Conservation (phyloP, 768 basidiomycete genomes). For the Lactarius akahatsu region DNA sequence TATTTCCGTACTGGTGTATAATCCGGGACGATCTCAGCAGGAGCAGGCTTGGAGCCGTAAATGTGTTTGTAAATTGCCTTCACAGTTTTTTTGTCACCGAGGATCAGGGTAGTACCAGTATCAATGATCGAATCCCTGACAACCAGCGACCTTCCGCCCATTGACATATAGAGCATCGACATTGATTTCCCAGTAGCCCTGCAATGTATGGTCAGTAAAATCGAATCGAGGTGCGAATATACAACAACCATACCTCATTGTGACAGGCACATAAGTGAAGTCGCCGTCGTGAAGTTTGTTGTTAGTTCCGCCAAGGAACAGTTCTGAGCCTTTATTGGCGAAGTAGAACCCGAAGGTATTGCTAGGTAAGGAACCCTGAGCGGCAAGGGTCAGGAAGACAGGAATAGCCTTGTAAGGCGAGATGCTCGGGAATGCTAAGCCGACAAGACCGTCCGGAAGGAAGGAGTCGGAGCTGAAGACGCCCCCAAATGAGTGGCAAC, state of each 20-base stretch:
- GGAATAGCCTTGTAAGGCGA: slow-evolving; percentile 31
- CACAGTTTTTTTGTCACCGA: slow-evolving; percentile 24
- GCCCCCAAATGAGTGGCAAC: slow-evolving; percentile 42
- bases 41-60: slow-evolving; percentile 8
- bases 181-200: slow-evolving; percentile 30
- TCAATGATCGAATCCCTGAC: slow-evolving; percentile 27
- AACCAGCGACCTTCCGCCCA: neutral
- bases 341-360: slow-evolving; percentile 52
- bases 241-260: slow-evolving; percentile 1
- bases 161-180: slow-evolving; percentile 19
- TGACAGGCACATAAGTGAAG: slow-evolving; percentile 13
- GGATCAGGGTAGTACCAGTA: slow-evolving; percentile 29
- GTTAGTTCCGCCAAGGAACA: slow-evolving; percentile 19
- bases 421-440: slow-evolving; percentile 39
- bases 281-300: neutral
- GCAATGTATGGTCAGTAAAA: neutral
- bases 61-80: slow-evolving; percentile 15
- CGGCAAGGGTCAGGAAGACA: slow-evolving; percentile 44
- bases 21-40: neutral
- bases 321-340: slow-evolving; percentile 33
- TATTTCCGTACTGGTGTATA: slow-evolving; percentile 3
- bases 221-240: neutral
- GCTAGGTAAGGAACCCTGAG: slow-evolving; percentile 35
- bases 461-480: slow-evolving; percentile 27
- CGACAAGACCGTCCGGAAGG: slow-evolving; percentile 44